Evolutionary conservation across 371 early-diverging fungal species (phyloP).

Genomic region (Parasitella parasitica): DNA sequence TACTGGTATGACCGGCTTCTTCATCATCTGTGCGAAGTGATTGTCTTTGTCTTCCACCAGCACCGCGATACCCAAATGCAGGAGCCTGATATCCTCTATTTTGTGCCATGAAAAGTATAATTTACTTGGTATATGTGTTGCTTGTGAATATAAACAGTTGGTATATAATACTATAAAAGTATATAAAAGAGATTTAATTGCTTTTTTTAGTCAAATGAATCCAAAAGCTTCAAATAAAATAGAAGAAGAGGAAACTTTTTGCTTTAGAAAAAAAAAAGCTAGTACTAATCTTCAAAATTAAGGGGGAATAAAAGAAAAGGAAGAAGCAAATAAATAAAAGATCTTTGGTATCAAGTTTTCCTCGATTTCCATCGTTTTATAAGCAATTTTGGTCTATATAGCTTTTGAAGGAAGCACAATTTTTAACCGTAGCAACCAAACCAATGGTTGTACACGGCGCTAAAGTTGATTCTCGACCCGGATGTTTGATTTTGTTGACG

Average conservation of each 20-base stretch:
- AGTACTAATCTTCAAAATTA: neutral
- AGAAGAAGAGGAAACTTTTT: neutral
- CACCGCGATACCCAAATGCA: neutral
- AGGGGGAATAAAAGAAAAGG: neutral
- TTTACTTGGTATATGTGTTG: constrained; percentile 1
- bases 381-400: neutral
- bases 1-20: neutral
- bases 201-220: neutral
- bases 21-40: neutral
- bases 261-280: neutral
- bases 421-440: neutral
- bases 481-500: neutral
- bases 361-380: constrained; percentile 4
- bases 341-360: neutral
- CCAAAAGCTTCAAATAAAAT: neutral
- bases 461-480: neutral
- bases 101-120: neutral
- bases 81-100: constrained; percentile 8
- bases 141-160: neutral
- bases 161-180: neutral
- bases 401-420: neutral
- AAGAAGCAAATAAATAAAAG: neutral
- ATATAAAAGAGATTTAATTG: neutral
- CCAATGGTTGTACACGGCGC: neutral
- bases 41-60: neutral